These are phyloP conservation scores for Hypoxylon sp. DNA, from an alignment of 2,329 filamentous ascomycete species.

Conservation along the genomic window DNA sequence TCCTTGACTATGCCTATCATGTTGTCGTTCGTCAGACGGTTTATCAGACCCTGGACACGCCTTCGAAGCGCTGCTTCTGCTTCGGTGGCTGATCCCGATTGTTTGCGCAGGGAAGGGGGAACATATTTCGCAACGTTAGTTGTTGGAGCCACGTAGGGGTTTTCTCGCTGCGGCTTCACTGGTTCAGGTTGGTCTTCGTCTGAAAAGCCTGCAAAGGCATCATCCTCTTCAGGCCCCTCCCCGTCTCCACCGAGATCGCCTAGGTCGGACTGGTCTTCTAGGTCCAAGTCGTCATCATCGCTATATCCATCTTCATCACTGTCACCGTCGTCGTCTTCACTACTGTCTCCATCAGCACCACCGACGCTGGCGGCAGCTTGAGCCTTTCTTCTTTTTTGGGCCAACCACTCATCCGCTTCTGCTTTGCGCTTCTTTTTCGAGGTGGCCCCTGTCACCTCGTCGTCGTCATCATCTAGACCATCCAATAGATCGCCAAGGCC, in stretches of 20 bases:
- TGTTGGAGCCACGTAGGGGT: constrained; percentile 86
- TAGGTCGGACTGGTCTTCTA: constrained; percentile 34
- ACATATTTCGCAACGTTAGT: constrained; percentile 79
- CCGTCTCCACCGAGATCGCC: constrained; percentile 40
- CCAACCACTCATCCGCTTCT: constrained; percentile 71
- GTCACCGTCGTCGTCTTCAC: constrained; percentile 43
- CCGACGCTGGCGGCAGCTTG: constrained; percentile 37
- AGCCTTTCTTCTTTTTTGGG: constrained; percentile 67
- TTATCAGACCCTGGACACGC: constrained; percentile 89
- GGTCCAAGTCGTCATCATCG: constrained; percentile 47
- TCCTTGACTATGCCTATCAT: constrained; percentile 85
- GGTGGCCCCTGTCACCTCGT: constrained; percentile 59
- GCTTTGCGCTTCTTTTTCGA: constrained; percentile 72
- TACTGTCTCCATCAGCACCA: constrained; percentile 28
- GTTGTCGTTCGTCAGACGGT: constrained; percentile 92
- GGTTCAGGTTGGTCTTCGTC: constrained; percentile 53
- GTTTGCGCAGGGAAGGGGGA: constrained; percentile 83
- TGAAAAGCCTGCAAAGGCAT: constrained; percentile 57
- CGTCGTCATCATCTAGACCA: constrained; percentile 70
- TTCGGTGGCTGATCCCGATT: constrained; percentile 73
- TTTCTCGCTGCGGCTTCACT: constrained; percentile 73
- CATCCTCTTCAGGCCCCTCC: constrained; percentile 48
- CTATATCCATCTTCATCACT: constrained; percentile 15
- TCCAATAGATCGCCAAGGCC: constrained; percentile 84
- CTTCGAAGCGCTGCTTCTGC: constrained; percentile 76